Conservation (phyloP, 2,329 filamentous ascomycete genomes). For the Aureobasidium sp. region DNA sequence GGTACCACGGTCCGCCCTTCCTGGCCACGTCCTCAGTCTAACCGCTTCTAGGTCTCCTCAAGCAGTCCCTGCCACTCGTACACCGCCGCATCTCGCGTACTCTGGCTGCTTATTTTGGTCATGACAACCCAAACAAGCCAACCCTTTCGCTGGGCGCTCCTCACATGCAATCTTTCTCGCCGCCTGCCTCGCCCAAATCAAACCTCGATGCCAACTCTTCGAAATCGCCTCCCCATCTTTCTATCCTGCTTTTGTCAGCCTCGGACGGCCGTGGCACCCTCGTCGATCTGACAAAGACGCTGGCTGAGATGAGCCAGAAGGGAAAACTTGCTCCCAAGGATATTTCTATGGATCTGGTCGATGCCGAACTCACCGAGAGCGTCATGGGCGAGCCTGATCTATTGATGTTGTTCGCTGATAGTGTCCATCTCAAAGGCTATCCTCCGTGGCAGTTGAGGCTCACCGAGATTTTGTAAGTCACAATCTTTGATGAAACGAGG, state of each 20-base stretch:
- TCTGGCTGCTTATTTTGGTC: conserved; percentile 79
- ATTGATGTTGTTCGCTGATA: conserved; percentile 76
- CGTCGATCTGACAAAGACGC: conserved; percentile 88
- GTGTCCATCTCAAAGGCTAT: conserved; percentile 79
- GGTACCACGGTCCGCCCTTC: conserved; percentile 46
- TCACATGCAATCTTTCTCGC: conserved; percentile 54
- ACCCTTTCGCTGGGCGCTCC: conserved; percentile 65
- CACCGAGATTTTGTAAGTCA: conserved; percentile 77
- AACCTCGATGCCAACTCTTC: conserved; percentile 18
- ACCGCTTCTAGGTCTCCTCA: conserved; percentile 61
- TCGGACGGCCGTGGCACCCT: conserved; percentile 89
- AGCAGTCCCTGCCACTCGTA: conserved; percentile 77
- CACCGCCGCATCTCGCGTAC: conserved; percentile 73
- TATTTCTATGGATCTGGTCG: conserved; percentile 77
- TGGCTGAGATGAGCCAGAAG: conserved; percentile 90
- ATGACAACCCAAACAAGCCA: conserved; percentile 51
- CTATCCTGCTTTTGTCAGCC: conserved; percentile 71
- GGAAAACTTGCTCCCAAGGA: conserved; percentile 74
- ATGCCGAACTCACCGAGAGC: conserved; percentile 70
- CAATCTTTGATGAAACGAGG: not conserved
- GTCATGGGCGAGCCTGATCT: conserved; percentile 88
- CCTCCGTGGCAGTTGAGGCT: conserved; percentile 93
- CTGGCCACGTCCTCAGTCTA: conserved; percentile 4
- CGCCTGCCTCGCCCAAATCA: conserved; percentile 35
- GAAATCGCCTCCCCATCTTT: conserved; percentile 35